Conservation (phyloP, 768 basidiomycete species). For the button mushroom (Agaricus bisporus) region DNA sequence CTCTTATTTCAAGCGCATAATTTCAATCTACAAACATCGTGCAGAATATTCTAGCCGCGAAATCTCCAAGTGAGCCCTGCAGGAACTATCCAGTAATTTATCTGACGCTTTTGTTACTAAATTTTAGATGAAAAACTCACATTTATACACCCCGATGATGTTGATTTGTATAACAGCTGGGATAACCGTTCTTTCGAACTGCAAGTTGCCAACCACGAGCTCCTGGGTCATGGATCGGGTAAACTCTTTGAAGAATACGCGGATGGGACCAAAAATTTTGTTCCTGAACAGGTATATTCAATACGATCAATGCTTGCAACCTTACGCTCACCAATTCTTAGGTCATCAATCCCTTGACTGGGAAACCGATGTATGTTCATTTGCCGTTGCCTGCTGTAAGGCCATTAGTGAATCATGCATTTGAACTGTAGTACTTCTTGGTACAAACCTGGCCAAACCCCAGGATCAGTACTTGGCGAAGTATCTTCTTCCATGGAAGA, state of each 20-base stretch:
- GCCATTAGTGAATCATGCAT: neutral
- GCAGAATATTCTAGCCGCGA: constrained; percentile 83
- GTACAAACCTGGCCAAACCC: constrained; percentile 86
- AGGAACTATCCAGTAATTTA: neutral
- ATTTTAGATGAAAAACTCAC: constrained; percentile 65
- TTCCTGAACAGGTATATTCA: constrained; percentile 48
- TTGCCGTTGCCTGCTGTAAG: neutral
- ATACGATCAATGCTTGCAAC: neutral
- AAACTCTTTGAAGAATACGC: constrained; percentile 74
- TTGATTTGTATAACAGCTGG: constrained; percentile 70
- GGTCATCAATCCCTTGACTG: constrained; percentile 80
- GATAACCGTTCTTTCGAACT: constrained; percentile 76
- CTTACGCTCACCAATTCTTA: constrained; percentile 18
- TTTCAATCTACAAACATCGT: neutral
- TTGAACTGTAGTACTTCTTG: constrained; percentile 55
- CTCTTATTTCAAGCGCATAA: neutral
- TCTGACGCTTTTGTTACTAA: neutral
- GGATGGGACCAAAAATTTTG: constrained; percentile 80
- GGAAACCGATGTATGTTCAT: constrained; percentile 55
- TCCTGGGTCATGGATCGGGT: constrained; percentile 82
- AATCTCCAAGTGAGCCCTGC: constrained; percentile 59
- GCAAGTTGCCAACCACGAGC: constrained; percentile 87
- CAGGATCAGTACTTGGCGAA: constrained; percentile 77
- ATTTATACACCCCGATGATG: constrained; percentile 78
- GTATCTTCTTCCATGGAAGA: constrained; percentile 91